Base-by-base conservation (phyloP, 805 yeast genomes). In the Kodamaea neixiangensis region DNA sequence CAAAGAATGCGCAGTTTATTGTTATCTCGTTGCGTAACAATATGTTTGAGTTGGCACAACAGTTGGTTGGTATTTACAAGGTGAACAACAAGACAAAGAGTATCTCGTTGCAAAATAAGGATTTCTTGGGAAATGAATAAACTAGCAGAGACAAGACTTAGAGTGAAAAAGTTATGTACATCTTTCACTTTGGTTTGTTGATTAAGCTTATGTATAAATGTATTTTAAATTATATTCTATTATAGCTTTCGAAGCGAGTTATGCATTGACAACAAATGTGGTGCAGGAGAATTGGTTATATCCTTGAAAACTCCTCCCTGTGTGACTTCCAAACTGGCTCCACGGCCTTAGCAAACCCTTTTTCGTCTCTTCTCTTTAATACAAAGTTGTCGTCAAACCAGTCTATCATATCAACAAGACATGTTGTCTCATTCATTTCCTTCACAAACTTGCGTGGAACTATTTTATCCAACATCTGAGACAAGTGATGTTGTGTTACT, bases 31-130 rank as follows among this genome's bases (percentile, higher is more conserved):
- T 94, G 60, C 80, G 99, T 69, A 93, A 94, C 68, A 94, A 96
- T 66, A 94, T 94, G 99, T 94, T 96, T 68, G 99, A 94, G 71
- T 77, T 94, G 54, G 96, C 99, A 2, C 87, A 90, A 59, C 94
- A 91, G 62, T 76, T 94, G 57, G 97, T 94, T 33, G 99, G 99
- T 9, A 90, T 94, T 53, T 96, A 92, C 75, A 94, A 96, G 68
- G 92, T 87, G 52, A 82, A 87, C 59, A 93, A 93, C 69, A 89
- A 83, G 92, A 92, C 98, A 2, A 79, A 79, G 64, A 89, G 96
- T 62, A 87, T 90, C 20, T 82, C 96, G 3, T 64, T 90, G 41
- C 80, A 85, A 60, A 90, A 90, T 61, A 77, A 75, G 51, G 90
- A 85, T 45, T 69, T 72, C 48, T 57, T 71, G 50, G 61, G 48